phyloP scores from a whole-genome alignment of 768 basidiomycete species.

The Imleria badia region DNA sequence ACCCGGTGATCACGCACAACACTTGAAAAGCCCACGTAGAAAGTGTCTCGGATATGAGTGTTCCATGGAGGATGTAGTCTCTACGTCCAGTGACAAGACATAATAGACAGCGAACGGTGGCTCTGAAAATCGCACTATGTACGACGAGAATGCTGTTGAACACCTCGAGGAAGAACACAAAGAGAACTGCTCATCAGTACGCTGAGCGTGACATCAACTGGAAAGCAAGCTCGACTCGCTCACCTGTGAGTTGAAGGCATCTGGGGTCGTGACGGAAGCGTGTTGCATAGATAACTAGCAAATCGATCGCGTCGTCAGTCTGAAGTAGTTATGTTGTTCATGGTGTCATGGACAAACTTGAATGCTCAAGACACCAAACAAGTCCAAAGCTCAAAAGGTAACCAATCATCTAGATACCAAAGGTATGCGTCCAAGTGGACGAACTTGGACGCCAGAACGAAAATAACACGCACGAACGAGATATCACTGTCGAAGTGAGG shows the following conservation, averaged over 20 bases:
- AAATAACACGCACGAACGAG: conserved; percentile 2
- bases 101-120: conserved; percentile 3
- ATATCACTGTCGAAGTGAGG: background rate
- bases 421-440: background rate
- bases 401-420: background rate
- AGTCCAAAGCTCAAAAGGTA: conserved; percentile 12
- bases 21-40: conserved; percentile 7
- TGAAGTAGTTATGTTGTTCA: background rate
- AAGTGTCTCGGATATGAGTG: background rate
- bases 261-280: conserved; percentile 3
- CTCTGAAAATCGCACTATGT: conserved; percentile 2
- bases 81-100: conserved; percentile 11
- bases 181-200: background rate
- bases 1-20: conserved; percentile 8
- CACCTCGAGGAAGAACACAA: conserved; percentile 3
- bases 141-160: conserved; percentile 8
- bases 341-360: conserved; percentile 6
- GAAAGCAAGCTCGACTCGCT: background rate
- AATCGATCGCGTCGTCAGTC: background rate
- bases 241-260: conserved; percentile 8
- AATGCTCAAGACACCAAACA: background rate
- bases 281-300: conserved; percentile 1
- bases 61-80: conserved; percentile 2
- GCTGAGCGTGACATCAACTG: too few relatives aligned
- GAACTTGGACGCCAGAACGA: background rate